phyloP scores from a whole-genome alignment of 805 yeast genomes.

The Cyberlindnera nakhonratchasimensis region DNA sequence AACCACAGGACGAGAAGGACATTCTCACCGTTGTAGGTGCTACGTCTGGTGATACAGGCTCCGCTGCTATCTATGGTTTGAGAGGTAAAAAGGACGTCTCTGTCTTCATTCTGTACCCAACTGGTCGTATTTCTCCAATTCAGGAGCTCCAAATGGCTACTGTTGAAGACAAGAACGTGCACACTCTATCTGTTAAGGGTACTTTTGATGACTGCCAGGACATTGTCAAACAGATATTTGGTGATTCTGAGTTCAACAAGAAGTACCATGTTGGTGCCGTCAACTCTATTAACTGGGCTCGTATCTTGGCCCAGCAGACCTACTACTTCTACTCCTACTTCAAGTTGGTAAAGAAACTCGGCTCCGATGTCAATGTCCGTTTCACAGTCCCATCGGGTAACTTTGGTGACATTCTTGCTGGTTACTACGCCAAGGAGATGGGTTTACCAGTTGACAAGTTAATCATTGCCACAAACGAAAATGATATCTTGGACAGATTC shows the following conservation, averaged over 20 bases:
- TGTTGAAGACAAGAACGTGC: slow-evolving; percentile 87
- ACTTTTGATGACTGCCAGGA: slow-evolving; percentile 99
- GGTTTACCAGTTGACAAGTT: slow-evolving; percentile 87
- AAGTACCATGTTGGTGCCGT: slow-evolving; percentile 96
- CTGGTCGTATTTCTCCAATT: slow-evolving; percentile 95
- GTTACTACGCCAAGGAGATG: slow-evolving; percentile 91
- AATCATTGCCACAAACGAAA: slow-evolving; percentile 93
- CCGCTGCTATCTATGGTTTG: slow-evolving; percentile 97
- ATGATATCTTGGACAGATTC: slow-evolving; percentile 92
- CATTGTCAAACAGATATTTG: slow-evolving; percentile 88
- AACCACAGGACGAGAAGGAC: slow-evolving; percentile 59
- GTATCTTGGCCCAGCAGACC: slow-evolving; percentile 96
- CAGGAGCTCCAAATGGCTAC: slow-evolving; percentile 99
- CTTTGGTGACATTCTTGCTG: slow-evolving; percentile 97
- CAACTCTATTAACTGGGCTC: slow-evolving; percentile 98
- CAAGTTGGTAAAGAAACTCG: slow-evolving; percentile 48
- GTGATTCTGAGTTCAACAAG: slow-evolving; percentile 81
- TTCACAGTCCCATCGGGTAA: slow-evolving; percentile 97
- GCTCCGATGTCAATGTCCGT: slow-evolving; percentile 49
- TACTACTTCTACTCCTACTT: slow-evolving; percentile 93
- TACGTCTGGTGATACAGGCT: slow-evolving; percentile 98
- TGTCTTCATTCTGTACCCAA: slow-evolving; percentile 93
- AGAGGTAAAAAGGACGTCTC: slow-evolving; percentile 97
- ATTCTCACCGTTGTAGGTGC: slow-evolving; percentile 97
- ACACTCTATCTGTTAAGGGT: slow-evolving; percentile 91